Evolutionary conservation across 306 rosid species (phyloP), one percentile per base, ranked within the genome.

Genomic region (Rosa chinensis): DNA sequence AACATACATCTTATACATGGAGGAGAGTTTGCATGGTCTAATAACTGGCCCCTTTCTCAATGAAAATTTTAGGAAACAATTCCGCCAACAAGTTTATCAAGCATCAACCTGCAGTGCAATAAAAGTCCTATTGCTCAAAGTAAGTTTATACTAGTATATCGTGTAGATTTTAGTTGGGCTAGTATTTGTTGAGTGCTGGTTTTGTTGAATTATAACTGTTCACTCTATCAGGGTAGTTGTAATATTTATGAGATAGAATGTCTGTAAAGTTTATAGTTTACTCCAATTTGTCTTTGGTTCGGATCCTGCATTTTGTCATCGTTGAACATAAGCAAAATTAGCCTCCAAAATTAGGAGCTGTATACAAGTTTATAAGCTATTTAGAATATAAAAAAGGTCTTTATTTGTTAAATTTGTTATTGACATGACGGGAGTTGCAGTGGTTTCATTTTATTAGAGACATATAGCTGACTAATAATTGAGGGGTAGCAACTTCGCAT

Each of bases 21-120:
- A 95, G 88, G 97, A 91, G 85, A 80, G 90, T 73, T 85, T 95
- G 79, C 82, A 28, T 74, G 96, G 99, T 88, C 85, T 92, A 73
- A 74, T 90, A 49, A 86, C 88, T 85, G 99, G 99, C 73, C 92
- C 98, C 84, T 95, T 92, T 71, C 58, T 74, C 70, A 85, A 83
- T 84, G 85, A 88, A 80, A 87, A 80, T 80, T 88, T 82, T 76
- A 85, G 98, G 85, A 88, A 78, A 58, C 87, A 86, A 43, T 95
- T 97, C 96, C 91, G 89, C 62, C 81, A 83, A 78, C 95, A 12
- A 77, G 89, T 95, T 58, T 91, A 92, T 74, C 91, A 82, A 73
- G 93, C 92, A 49, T 85, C 88, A 52, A 82, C 92, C 63, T 87
- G 84, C 82, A 47, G 82, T 81, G 82, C 84, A 75, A 66, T 95